Percentiles rank a stretch among this genome's conserved stretches.
These are phyloP conservation scores for Grosmannia serpens DNA, from an alignment of 2,329 filamentous ascomycete genomes.

Conservation along the genomic window DNA sequence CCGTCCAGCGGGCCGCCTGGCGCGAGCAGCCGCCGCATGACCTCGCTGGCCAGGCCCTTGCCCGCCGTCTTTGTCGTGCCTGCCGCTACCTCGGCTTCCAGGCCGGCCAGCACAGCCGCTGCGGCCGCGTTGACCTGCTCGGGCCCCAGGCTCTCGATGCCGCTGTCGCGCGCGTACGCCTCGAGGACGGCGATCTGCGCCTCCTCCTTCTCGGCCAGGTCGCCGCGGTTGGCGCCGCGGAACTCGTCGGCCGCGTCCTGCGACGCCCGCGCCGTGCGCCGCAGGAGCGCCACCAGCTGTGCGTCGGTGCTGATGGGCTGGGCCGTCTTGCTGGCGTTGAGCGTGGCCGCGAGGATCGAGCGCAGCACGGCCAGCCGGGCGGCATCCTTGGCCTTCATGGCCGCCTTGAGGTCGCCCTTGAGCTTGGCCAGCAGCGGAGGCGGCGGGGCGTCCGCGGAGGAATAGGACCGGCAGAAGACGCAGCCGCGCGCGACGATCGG, in stretches of 20 bases:
- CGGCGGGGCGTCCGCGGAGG: constrained; percentile 20
- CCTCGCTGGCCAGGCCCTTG: constrained; percentile 41
- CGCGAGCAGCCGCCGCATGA: constrained; percentile 49
- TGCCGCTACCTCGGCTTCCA: constrained; percentile 32
- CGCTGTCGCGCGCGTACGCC: constrained; percentile 49
- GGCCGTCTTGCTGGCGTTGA: constrained; percentile 64
- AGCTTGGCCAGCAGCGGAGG: constrained; percentile 41
- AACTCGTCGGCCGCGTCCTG: constrained; percentile 54
- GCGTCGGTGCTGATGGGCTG: constrained; percentile 59
- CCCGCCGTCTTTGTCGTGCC: constrained; percentile 36
- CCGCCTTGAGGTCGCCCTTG: constrained; percentile 50
- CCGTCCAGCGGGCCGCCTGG: constrained; percentile 44
- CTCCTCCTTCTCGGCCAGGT: constrained; percentile 61
- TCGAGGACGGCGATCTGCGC: constrained; percentile 53
- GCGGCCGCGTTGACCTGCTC: constrained; percentile 48
- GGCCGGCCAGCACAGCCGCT: constrained; percentile 35
- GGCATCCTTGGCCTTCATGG: constrained; percentile 54
- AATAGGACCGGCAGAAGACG: constrained; percentile 13
- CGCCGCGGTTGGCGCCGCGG: constrained; percentile 48
- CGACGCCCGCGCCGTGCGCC: constrained; percentile 47
- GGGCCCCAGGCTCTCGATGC: constrained; percentile 45
- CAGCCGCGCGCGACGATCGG: neutral
- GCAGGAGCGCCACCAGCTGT: constrained; percentile 56
- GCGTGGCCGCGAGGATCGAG: constrained; percentile 54
- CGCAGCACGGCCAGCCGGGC: constrained; percentile 59